Conservation (phyloP, 1,284 basidiomycete genomes). For the Tranzscheliella williamsii region DNA sequence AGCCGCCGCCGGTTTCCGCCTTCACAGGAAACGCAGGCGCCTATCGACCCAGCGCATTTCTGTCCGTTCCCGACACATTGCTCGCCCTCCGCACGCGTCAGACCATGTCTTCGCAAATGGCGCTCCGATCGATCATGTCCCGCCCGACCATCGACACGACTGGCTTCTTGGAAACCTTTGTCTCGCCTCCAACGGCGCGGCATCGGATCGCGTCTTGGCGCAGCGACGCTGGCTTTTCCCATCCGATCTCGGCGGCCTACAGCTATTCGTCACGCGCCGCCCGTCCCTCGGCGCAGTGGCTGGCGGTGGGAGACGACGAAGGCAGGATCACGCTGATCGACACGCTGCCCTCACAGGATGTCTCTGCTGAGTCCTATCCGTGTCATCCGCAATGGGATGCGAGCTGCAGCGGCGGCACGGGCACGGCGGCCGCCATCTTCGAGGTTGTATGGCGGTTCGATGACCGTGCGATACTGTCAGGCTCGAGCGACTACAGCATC, state of each 20-base stretch:
- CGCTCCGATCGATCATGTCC: not conserved
- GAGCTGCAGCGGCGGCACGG: too few relatives aligned
- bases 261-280: slow-evolving; percentile 40
- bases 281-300: slow-evolving; percentile 45
- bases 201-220: slow-evolving; percentile 6
- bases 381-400: slow-evolving; percentile 22
- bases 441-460: slow-evolving; percentile 53
- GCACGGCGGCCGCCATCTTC: slow-evolving; percentile 42
- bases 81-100: not conserved
- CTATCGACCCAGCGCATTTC: not conserved
- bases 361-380: slow-evolving; percentile 3
- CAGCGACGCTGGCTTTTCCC: slow-evolving; percentile 16
- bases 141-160: slow-evolving; percentile 9
- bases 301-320: slow-evolving; percentile 57
- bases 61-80: not conserved
- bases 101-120: not conserved
- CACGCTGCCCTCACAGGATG: slow-evolving; percentile 33
- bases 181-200: slow-evolving; percentile 20
- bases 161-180: slow-evolving; percentile 25
- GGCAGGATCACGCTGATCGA: slow-evolving; percentile 53
- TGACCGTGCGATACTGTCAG: slow-evolving; percentile 45
- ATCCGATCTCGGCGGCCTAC: slow-evolving; percentile 48
- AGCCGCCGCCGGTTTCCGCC: not conserved
- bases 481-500: slow-evolving; percentile 52
- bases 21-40: not conserved